Conservation (phyloP, 1,284 basidiomycete genomes). For the Trichosporon sp. region DNA sequence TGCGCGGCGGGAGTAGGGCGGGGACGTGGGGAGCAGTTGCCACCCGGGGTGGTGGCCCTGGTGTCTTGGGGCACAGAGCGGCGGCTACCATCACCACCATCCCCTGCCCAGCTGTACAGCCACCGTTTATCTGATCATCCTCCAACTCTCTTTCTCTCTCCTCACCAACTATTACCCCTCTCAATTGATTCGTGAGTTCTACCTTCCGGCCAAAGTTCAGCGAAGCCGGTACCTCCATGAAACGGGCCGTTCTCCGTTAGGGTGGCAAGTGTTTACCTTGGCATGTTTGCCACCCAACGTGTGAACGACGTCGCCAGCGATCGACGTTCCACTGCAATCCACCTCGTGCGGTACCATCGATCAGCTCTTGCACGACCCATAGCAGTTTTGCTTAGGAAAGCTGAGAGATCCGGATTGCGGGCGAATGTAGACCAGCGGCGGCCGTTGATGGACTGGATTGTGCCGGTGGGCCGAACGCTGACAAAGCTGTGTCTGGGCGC, state of each 20-base stretch:
- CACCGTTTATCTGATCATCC: neutral
- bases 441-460: neutral
- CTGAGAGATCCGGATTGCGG: neutral
- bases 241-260: neutral
- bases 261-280: neutral
- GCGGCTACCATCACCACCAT: neutral
- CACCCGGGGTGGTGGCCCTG: neutral
- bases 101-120: neutral
- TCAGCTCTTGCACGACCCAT: neutral
- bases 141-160: neutral
- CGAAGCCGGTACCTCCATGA: neutral
- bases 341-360: neutral
- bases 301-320: neutral
- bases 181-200: neutral
- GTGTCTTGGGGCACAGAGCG: neutral
- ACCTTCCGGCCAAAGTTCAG: neutral
- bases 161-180: neutral
- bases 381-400: neutral
- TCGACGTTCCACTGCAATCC: neutral
- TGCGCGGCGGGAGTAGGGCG: neutral
- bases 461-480: neutral
- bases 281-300: constrained; percentile 5
- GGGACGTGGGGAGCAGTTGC: neutral
- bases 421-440: neutral
- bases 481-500: constrained; percentile 4